Percentiles rank a stretch among this genome's conserved stretches.
These are phyloP conservation scores for Lentinula novae-zelandiae DNA, from an alignment of 1,284 basidiomycete genomes.

Conservation along the genomic window DNA sequence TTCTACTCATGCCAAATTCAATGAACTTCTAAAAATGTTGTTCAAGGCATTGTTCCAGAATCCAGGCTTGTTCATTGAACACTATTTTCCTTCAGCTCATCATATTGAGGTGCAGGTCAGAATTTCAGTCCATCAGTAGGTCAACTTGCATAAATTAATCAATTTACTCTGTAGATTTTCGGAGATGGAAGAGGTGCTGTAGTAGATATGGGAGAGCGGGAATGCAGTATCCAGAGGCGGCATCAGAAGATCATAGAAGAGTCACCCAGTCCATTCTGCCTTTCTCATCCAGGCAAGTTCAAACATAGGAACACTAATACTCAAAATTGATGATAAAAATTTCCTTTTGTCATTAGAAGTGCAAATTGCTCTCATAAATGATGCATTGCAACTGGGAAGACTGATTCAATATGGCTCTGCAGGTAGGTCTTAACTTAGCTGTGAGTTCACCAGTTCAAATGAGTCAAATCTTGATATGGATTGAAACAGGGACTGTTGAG, in stretches of 20 bases:
- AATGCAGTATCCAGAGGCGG: slow-evolving; percentile 67
- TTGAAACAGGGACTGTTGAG: slow-evolving; percentile 54
- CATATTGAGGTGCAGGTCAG: slow-evolving; percentile 68
- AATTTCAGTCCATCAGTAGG: neutral
- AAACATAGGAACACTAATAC: neutral
- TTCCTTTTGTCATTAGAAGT: slow-evolving; percentile 28
- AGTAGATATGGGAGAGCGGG: slow-evolving; percentile 67
- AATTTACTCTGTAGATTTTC: slow-evolving; percentile 41
- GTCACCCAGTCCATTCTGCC: slow-evolving; percentile 52
- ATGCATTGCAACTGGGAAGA: slow-evolving; percentile 47
- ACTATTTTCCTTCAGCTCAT: slow-evolving; percentile 50
- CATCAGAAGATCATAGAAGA: slow-evolving; percentile 79
- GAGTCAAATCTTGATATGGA: too few species aligned
- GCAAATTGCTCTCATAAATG: slow-evolving; percentile 35
- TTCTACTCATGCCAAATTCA: slow-evolving; percentile 9
- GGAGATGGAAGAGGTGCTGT: slow-evolving; percentile 59
- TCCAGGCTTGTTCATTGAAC: slow-evolving; percentile 58
- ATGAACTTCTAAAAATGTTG: neutral
- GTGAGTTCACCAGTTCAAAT: neutral
- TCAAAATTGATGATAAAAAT: neutral
- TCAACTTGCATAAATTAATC: neutral
- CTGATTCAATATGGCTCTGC: slow-evolving; percentile 57
- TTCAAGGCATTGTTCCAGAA: slow-evolving; percentile 49
- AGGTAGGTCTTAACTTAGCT: slow-evolving; percentile 29
- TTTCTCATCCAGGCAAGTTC: slow-evolving; percentile 31